Percentiles rank a stretch among this genome's conserved stretches.
Evolutionary conservation across 352 stramenopile genomes (phyloP).

Genomic region (Pythium dissotocum): DNA sequence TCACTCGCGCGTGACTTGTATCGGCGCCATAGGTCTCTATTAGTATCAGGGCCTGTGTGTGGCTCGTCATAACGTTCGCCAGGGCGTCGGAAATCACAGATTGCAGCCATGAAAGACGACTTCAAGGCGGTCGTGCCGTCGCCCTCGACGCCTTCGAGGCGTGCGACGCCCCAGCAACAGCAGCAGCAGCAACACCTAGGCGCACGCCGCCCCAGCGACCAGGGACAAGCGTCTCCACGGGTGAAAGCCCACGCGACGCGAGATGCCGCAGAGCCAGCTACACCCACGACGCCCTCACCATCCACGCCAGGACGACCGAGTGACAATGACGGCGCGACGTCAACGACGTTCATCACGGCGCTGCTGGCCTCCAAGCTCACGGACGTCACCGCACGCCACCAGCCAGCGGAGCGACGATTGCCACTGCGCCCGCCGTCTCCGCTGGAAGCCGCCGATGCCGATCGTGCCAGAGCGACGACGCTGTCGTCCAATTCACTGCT

Average conservation of each 20-base stretch:
- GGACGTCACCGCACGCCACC: neutral
- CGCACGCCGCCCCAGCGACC: constrained; percentile 28
- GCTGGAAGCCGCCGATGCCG: constrained; percentile 40
- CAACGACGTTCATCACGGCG: constrained; percentile 51
- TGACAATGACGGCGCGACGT: neutral
- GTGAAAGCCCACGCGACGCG: constrained; percentile 23
- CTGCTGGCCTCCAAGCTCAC: constrained; percentile 32
- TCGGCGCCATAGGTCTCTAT: neutral
- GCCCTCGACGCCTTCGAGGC: constrained; percentile 21
- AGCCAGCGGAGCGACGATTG: neutral
- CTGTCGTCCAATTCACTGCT: constrained; percentile 6
- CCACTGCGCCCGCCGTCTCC: constrained; percentile 58
- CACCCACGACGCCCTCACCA: neutral
- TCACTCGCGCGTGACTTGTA: neutral
- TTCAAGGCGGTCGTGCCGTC: constrained; percentile 27
- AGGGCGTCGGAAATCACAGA: neutral
- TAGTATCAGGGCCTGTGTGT: neutral
- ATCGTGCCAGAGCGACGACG: constrained; percentile 23
- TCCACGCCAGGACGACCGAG: neutral
- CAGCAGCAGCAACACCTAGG: constrained; percentile 7
- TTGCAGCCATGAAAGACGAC: constrained; percentile 25
- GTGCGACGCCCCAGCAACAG: constrained; percentile 15
- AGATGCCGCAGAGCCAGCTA: neutral
- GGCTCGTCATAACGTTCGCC: neutral
- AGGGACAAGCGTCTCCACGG: constrained; percentile 24